A percentile compares a stretch with the other conserved stretches of the same genome.
These are phyloP conservation scores for Cladosporium austrohemisphaericum DNA, from an alignment of 2,329 filamentous ascomycete genomes.

Conservation along the genomic window DNA sequence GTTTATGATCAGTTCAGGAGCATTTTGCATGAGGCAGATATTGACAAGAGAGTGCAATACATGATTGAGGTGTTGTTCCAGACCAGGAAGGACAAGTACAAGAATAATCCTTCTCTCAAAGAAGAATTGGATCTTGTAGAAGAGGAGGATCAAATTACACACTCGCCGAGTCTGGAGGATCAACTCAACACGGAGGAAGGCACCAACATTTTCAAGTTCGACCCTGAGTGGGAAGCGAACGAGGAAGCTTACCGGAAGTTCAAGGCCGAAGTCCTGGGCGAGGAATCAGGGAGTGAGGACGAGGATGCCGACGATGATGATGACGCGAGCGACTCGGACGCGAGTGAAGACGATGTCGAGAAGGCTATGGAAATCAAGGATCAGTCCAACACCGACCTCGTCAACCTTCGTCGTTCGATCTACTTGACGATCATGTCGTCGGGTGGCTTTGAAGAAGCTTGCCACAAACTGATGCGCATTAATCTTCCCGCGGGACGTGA, in stretches of 20 bases:
- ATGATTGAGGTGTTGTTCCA: constrained; percentile 99
- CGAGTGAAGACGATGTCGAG: constrained; percentile 69
- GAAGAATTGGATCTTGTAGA: constrained; percentile 94
- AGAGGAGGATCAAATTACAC: constrained; percentile 97
- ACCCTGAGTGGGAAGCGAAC: constrained; percentile 82
- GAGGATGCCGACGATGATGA: constrained; percentile 66
- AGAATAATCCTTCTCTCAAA: constrained; percentile 84
- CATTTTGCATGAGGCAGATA: constrained; percentile 92
- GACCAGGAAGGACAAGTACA: constrained; percentile 92
- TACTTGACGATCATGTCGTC: constrained; percentile 98
- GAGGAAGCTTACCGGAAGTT: constrained; percentile 86
- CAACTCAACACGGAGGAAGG: constrained; percentile 80
- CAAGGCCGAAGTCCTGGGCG: constrained; percentile 89
- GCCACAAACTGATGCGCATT: constrained; percentile 89
- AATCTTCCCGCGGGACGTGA: constrained; percentile 83
- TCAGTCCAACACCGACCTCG: constrained; percentile 91
- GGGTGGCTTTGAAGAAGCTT: constrained; percentile 92
- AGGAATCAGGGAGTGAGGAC: constrained; percentile 72
- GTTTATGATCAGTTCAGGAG: constrained; percentile 96
- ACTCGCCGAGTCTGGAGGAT: constrained; percentile 76
- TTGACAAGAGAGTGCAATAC: constrained; percentile 98
- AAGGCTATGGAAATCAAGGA: constrained; percentile 92
- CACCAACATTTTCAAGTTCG: constrained; percentile 93
- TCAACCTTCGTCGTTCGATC: constrained; percentile 88
- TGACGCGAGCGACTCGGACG: constrained; percentile 56